phyloP scores from a whole-genome alignment of 148 eudicot genomes.

The Limonium bicolor region DNA sequence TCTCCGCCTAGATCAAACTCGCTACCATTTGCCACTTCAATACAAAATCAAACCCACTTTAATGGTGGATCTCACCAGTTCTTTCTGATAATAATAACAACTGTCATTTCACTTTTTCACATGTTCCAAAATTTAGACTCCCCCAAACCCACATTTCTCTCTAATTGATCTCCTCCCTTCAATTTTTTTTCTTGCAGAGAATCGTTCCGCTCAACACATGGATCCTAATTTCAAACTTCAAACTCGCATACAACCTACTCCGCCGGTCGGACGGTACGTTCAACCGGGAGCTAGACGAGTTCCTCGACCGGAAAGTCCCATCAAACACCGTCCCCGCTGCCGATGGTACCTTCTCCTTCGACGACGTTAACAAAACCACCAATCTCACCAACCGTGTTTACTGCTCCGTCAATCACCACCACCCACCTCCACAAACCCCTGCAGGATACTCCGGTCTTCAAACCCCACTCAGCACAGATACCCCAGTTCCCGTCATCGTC shows the following conservation, averaged over 20 bases:
- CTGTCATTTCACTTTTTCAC: background rate
- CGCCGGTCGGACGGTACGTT: slow-evolving; percentile 7
- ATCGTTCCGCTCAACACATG: slow-evolving; percentile 7
- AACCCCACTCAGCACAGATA: slow-evolving; percentile 3
- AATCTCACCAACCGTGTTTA: slow-evolving; percentile 3
- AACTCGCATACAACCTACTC: slow-evolving; percentile 3
- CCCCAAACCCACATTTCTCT: too few relatives aligned
- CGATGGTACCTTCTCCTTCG: slow-evolving; percentile 8
- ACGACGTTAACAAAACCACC: slow-evolving; percentile 2
- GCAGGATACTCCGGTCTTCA: background rate
- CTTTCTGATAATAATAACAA: too few relatives aligned
- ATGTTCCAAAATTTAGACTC: too few relatives aligned
- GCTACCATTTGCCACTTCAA: too few relatives aligned
- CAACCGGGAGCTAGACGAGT: slow-evolving; percentile 5
- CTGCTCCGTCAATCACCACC: too few relatives aligned
- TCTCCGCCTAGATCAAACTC: too few relatives aligned
- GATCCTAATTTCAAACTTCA: slow-evolving; percentile 8
- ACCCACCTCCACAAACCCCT: background rate
- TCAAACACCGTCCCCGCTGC: slow-evolving; percentile 7
- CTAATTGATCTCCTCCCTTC: too few relatives aligned
- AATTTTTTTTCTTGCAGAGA: slow-evolving; percentile 6
- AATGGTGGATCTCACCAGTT: too few relatives aligned
- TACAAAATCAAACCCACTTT: background rate
- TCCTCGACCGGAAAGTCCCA: slow-evolving; percentile 7
- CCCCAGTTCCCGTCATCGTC: slow-evolving; percentile 2